Evolutionary conservation across 2,329 filamentous ascomycete species (phyloP), one percentile per base, ranked within the genome.

Genomic region (Dryadomyces quercivorus): DNA sequence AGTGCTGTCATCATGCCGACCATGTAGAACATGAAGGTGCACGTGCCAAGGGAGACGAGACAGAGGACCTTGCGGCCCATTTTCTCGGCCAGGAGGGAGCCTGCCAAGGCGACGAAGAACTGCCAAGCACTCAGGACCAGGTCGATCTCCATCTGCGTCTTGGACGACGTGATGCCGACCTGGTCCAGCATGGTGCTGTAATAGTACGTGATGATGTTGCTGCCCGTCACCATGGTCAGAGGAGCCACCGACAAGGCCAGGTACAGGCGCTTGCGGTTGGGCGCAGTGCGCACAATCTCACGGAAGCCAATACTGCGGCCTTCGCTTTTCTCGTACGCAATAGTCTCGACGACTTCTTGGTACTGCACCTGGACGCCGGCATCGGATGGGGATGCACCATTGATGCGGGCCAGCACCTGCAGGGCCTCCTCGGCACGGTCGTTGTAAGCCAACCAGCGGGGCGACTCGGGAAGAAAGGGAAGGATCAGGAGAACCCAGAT

Each of bases 1-100:
- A 71, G 72, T 15, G 75, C 67, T 9, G 74, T 76, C 65, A 80
- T 72, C 54, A 69, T 73, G 18, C 55, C 55, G 42, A 57, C 50
- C 21, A 40, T 20, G 36, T 57, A 57, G 18, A 77, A 65, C 34
- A 57, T 47, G 44, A 47, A 2, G 5, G 51, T 56, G 50, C 55
- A 55, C 21, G 42, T 22, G 40, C 38, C 50, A 57, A 78, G 72
- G 16, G 74, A 75, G 55, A 73, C 72, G 51, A 80, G 63, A 44
- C 59, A 57, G 36, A 60, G 58, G 15, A 56, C 38, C 22, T 60
- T 51, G 47, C 64, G 55, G 22, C 62, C 62, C 7, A 62, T 50
- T 3, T 58, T 36, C 48, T 62, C 62, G 34, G 62, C 59, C 15
- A 61, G 57, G 34, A 60, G 57, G 44, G 58, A 60, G 18, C 65